phyloP scores from a whole-genome alignment of 148 eudicot species.

The Chenopodium berlandieri region DNA sequence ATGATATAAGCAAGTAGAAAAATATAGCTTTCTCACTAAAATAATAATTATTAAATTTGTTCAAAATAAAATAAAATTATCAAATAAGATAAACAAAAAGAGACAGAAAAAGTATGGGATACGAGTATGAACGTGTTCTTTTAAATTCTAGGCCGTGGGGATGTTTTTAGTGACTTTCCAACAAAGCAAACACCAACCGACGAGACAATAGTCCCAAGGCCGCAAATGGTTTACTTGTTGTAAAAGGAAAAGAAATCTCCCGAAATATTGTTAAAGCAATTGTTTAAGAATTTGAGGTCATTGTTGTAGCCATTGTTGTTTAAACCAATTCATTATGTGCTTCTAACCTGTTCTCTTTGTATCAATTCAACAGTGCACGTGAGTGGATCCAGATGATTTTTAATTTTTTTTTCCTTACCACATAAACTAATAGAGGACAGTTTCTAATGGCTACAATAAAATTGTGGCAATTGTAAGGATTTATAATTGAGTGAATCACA shows the following conservation, averaged over 20 bases:
- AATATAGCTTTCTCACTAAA: too few species aligned
- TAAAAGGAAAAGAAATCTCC: conserved; percentile 18
- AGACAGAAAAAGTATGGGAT: background rate
- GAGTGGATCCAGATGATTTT: background rate
- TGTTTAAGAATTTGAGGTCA: background rate
- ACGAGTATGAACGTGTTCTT: too few species aligned
- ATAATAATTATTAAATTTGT: too few species aligned
- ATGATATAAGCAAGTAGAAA: too few species aligned
- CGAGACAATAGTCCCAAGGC: conserved; percentile 7
- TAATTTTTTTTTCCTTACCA: too few species aligned
- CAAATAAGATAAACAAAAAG: background rate
- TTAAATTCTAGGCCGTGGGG: background rate
- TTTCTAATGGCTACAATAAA: too few species aligned
- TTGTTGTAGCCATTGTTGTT: too few species aligned
- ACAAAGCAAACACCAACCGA: conserved; percentile 25
- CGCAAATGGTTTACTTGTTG: conserved; percentile 8
- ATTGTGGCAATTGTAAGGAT: too few species aligned
- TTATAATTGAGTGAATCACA: too few species aligned
- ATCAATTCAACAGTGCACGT: conserved; percentile 23
- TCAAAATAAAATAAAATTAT: too few species aligned
- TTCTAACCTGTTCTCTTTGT: background rate
- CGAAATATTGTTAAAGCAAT: too few species aligned
- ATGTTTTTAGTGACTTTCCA: conserved; percentile 18
- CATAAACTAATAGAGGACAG: too few species aligned
- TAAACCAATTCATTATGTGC: background rate